phyloP scores from a whole-genome alignment of 495 filamentous ascomycete species.

The Penicillium arizonense region DNA sequence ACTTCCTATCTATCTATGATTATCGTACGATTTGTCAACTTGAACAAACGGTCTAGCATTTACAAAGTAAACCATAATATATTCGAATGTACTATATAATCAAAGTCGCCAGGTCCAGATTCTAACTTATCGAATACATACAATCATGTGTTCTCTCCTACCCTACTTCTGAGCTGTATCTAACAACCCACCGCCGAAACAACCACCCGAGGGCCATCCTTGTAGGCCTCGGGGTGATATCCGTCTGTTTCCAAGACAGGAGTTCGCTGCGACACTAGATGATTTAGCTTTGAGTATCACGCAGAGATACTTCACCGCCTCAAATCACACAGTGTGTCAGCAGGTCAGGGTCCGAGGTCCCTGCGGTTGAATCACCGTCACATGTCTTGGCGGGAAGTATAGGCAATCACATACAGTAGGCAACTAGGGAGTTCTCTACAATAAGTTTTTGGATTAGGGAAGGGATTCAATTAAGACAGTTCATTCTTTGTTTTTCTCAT shows the following conservation, averaged over 20 bases:
- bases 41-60: too few relatives aligned
- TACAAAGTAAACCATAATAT: too few relatives aligned
- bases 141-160: too few relatives aligned
- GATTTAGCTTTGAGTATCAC: not conserved
- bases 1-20: too few relatives aligned
- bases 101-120: too few relatives aligned
- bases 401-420: not conserved
- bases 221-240: constrained; percentile 1
- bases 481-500: not conserved
- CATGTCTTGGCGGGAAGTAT: not conserved
- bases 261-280: not conserved
- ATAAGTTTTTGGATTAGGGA: too few relatives aligned
- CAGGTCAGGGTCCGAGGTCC: not conserved
- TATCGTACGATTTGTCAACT: too few relatives aligned
- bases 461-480: not conserved
- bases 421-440: too few relatives aligned
- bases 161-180: too few relatives aligned
- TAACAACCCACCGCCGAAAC: too few relatives aligned
- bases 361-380: constrained; percentile 2
- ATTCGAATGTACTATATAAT: too few relatives aligned
- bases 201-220: not conserved
- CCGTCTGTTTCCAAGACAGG: not conserved
- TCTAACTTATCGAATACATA: too few relatives aligned
- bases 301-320: not conserved
- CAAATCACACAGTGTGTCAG: constrained; percentile 2